phyloP scores from a whole-genome alignment of 2,329 filamentous ascomycete species.

The Microcyclospora pomicola region DNA sequence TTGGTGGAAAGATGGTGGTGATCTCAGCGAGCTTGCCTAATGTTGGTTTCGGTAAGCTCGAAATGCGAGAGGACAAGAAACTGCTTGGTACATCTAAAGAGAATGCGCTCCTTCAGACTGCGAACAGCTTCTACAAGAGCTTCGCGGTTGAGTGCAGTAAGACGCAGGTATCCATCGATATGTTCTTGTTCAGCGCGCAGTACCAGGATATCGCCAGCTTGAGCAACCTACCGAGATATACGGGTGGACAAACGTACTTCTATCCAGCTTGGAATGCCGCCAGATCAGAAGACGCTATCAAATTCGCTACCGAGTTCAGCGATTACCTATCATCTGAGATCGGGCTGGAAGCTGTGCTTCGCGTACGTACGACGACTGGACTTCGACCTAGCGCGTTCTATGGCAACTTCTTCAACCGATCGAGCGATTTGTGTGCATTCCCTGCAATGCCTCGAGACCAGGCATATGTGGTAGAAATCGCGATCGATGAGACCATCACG shows the following conservation, averaged over 20 bases:
- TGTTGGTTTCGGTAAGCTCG: constrained; percentile 74
- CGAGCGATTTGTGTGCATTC: constrained; percentile 93
- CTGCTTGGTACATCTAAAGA: constrained; percentile 88
- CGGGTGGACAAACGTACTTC: constrained; percentile 95
- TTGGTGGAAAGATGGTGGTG: constrained; percentile 90
- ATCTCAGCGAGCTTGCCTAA: constrained; percentile 84
- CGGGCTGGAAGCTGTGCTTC: constrained; percentile 85
- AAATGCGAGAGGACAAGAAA: constrained; percentile 94
- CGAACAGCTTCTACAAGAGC: constrained; percentile 95
- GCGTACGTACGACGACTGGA: constrained; percentile 87
- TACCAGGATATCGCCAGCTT: constrained; percentile 96
- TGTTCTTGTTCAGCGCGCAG: constrained; percentile 92
- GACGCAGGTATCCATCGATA: constrained; percentile 95
- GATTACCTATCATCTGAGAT: constrained; percentile 96
- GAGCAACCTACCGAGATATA: constrained; percentile 90
- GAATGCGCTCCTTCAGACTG: constrained; percentile 71
- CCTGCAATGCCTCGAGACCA: constrained; percentile 95
- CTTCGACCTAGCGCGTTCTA: constrained; percentile 96
- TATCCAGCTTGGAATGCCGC: constrained; percentile 97
- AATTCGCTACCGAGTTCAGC: constrained; percentile 92
- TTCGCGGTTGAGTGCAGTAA: constrained; percentile 98
- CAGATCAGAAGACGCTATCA: constrained; percentile 86
- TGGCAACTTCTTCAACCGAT: constrained; percentile 98
- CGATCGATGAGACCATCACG: constrained; percentile 85
- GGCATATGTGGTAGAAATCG: constrained; percentile 93